Evolutionary conservation across 768 basidiomycete genomes (phyloP), one percentile per base, ranked within the genome.

Genomic region (Amanita rimosa): DNA sequence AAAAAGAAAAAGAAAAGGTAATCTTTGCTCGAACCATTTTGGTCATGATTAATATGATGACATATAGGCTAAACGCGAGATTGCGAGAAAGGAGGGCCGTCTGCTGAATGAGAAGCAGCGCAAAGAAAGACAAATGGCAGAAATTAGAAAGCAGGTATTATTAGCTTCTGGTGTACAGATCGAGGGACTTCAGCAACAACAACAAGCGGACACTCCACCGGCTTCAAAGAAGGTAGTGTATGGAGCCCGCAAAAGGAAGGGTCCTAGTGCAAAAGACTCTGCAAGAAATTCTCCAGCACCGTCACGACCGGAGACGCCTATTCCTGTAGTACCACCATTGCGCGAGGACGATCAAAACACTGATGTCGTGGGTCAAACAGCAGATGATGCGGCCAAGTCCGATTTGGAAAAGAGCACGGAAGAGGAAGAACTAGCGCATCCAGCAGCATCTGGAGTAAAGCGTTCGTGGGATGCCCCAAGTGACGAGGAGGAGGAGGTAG

Each of bases 31-130:
- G 10, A 26, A 47, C 49, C 42, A 27, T 24, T 11, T 40, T 43
- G 7, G 24, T 36, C 46, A 51, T 34, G 46, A 24, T 35, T 45
- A 29, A 36, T 44, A 34, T 41, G 39, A 47, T 52, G 33, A 44
- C 39, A n/a, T 59, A 6, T 24, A 94, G 92, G 84, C 79, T 39
- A 96, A 95, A 65, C 81, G 81, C 45, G 94, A 96, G 57, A 62
- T 85, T 45, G 83, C 87, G 11, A 91, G 87, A 75, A 95, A 93
- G 63, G 94, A 98, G 67, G 96, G 96, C 19, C 79, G 86, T 40
- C 69, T 95, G 21, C 74, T 98, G 44, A 98, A 95, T n/a, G 93
- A 95, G 65, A 96, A 94, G 66, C 94, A 98, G 64, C 95, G 92
- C 65, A 86, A 90, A 59, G 94, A 97, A 62, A 83, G 76, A 56